Conservation (phyloP, 108 stramenopile genomes). For the Poteriospumella lacustris region DNA sequence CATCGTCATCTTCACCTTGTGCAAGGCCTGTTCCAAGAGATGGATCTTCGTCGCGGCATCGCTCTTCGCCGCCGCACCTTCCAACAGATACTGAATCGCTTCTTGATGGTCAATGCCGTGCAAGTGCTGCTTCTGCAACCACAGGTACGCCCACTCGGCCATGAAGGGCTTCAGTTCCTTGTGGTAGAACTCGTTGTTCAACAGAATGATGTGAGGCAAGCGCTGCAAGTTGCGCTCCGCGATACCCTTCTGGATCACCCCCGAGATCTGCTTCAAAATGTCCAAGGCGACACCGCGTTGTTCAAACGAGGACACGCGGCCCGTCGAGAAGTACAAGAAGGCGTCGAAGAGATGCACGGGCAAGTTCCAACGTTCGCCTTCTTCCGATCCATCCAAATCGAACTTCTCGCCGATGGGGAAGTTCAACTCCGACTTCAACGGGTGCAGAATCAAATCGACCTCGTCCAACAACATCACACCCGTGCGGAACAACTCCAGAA, state of each 20-base stretch:
- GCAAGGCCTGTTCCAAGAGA: not conserved
- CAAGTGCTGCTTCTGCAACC: conserved; percentile 38
- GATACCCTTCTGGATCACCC: not conserved
- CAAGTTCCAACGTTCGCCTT: conserved; percentile 35
- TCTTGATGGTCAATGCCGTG: conserved; percentile 35
- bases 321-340: conserved; percentile 26
- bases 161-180: conserved; percentile 65
- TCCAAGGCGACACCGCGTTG: conserved; percentile 26
- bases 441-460: conserved; percentile 46
- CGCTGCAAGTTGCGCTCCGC: not conserved
- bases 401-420: conserved; percentile 44
- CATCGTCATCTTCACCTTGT: not conserved
- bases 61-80: conserved; percentile 33
- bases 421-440: conserved; percentile 46
- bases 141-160: conserved; percentile 21
- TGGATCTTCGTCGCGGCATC: not conserved
- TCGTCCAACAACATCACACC: conserved; percentile 46
- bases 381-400: conserved; percentile 27
- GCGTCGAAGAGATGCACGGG: conserved; percentile 39
- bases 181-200: conserved; percentile 79
- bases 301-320: conserved; percentile 34
- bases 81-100: conserved; percentile 37
- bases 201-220: conserved; percentile 61
- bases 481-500: conserved; percentile 25
- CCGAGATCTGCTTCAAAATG: not conserved